Evolutionary conservation across 305 asterid genomes (phyloP).

Genomic region (Fraxinus ornus): DNA sequence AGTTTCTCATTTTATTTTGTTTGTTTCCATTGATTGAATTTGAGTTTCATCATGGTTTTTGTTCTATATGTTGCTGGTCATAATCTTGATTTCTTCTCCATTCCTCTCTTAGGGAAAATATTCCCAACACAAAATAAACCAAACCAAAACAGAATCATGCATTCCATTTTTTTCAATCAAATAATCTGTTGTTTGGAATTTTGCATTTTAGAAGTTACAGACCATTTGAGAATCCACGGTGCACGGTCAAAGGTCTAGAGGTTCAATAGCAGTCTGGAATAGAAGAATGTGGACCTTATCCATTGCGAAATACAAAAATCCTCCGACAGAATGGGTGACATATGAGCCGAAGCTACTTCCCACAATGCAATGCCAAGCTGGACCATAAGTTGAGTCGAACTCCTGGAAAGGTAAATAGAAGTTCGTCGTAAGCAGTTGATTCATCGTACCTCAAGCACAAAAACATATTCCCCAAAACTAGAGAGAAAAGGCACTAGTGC

Average conservation of each 20-base stretch:
- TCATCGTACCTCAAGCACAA: neutral
- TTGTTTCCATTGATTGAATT: too few species aligned
- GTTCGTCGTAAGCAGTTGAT: neutral
- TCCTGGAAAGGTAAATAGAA: conserved; percentile 43
- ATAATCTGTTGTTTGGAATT: neutral
- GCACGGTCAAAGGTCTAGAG: conserved; percentile 41
- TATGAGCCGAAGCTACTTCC: conserved; percentile 84
- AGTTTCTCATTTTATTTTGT: too few species aligned
- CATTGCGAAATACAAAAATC: conserved; percentile 77
- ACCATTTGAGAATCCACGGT: neutral
- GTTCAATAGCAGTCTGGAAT: conserved; percentile 77
- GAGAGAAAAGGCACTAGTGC: neutral
- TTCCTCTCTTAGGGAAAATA: too few species aligned
- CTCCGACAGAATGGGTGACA: conserved; percentile 76
- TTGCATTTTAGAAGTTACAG: conserved; percentile 1
- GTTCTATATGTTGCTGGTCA: too few species aligned
- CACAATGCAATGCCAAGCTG: conserved; percentile 92
- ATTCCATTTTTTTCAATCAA: neutral
- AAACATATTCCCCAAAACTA: neutral
- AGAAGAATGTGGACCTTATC: conserved; percentile 75
- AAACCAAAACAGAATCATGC: neutral
- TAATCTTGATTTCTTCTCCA: too few species aligned
- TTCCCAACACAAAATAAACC: too few species aligned
- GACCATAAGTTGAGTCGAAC: conserved; percentile 72
- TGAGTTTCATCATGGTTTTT: too few species aligned